These are phyloP conservation scores for Eurotiales sp. DNA, from an alignment of 2,329 filamentous ascomycete genomes.

Conservation along the genomic window DNA sequence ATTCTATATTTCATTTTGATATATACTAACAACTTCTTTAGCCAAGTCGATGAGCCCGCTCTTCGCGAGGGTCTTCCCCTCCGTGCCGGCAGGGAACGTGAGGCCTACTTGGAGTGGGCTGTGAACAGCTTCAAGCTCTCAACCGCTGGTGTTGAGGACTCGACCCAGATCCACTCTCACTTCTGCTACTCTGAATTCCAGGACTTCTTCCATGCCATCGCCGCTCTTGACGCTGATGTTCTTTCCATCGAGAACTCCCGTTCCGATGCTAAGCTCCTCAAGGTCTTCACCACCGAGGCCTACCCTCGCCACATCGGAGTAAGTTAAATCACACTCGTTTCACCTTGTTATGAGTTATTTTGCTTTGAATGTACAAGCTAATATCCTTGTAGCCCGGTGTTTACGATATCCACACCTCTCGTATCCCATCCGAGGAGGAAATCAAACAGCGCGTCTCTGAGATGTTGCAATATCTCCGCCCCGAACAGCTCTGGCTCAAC, in stretches of 20 bases:
- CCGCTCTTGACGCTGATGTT: constrained; percentile 94
- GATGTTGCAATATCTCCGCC: constrained; percentile 97
- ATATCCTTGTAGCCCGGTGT: constrained; percentile 73
- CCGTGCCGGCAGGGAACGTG: constrained; percentile 86
- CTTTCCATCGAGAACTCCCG: constrained; percentile 99
- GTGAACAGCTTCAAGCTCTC: constrained; percentile 97
- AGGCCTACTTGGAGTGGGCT: constrained; percentile 95
- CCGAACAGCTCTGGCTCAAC: constrained; percentile 99
- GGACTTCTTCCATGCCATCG: constrained; percentile 99
- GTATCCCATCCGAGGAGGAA: constrained; percentile 95
- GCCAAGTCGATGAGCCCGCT: constrained; percentile 97
- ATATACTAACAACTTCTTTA: too few species aligned
- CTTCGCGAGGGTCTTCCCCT: constrained; percentile 99
- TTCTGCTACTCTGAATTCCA: constrained; percentile 99
- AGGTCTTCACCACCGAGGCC: constrained; percentile 95
- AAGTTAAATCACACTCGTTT: too few species aligned
- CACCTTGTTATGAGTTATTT: too few species aligned
- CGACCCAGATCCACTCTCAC: constrained; percentile 99
- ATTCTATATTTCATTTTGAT: too few species aligned
- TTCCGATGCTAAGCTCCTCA: constrained; percentile 97
- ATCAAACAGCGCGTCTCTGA: constrained; percentile 96
- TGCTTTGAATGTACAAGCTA: not conserved
- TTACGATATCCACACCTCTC: constrained; percentile 99
- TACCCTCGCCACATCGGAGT: constrained; percentile 94
- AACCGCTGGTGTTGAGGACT: constrained; percentile 87